phyloP scores from a whole-genome alignment of 257 asterid genomes.

The Datura wrightii region DNA sequence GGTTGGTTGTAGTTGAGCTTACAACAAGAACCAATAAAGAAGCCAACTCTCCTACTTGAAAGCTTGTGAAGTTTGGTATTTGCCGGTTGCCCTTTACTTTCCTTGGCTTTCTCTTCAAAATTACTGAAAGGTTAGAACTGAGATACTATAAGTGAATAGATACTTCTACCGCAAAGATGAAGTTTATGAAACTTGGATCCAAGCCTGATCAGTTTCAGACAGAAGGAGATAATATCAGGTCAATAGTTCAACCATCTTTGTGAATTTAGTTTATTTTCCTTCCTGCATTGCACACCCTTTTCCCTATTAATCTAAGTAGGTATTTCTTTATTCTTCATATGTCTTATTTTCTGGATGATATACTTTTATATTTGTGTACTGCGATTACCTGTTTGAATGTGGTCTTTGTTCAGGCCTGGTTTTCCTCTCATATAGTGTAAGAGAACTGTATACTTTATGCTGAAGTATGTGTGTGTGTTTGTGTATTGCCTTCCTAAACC shows the following conservation, averaged over 20 bases:
- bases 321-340: neutral
- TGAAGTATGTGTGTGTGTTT: neutral
- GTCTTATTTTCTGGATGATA: neutral
- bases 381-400: neutral
- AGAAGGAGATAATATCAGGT: slow-evolving; percentile 84
- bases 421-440: neutral
- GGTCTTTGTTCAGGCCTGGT: too few species aligned
- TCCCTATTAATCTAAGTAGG: neutral
- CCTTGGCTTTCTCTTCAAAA: slow-evolving; percentile 1
- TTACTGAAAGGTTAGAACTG: slow-evolving; percentile 14
- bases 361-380: neutral
- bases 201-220: slow-evolving; percentile 88
- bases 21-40: slow-evolving; percentile 32
- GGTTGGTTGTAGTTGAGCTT: slow-evolving; percentile 40
- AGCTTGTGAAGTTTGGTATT: slow-evolving; percentile 15
- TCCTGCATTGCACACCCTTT: neutral
- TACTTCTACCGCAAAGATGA: slow-evolving; percentile 53
- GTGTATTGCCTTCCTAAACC: neutral
- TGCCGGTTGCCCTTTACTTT: neutral
- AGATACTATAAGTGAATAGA: slow-evolving; percentile 27
- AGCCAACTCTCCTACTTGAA: slow-evolving; percentile 32
- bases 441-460: neutral
- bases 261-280: neutral
- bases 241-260: slow-evolving; percentile 31
- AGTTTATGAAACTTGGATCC: slow-evolving; percentile 97